Evolutionary conservation across 768 basidiomycete genomes (phyloP), one percentile per base, ranked within the genome.

Genomic region (Lactarius vividus): DNA sequence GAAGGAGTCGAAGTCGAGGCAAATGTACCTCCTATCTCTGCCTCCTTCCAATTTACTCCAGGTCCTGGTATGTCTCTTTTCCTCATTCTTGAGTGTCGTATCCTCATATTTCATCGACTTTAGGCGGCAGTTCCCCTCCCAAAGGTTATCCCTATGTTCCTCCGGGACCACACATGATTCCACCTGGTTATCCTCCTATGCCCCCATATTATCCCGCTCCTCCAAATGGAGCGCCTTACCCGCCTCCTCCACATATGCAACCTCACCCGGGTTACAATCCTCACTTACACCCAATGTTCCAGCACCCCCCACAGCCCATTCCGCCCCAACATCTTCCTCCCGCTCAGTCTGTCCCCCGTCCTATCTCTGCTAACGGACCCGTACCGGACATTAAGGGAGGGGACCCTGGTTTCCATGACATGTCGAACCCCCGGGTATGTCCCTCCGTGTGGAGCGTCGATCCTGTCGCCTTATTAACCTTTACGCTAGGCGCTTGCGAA

Each of bases 361-460:
- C 72, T 7, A 66, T 73, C 35, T 71, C 74, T 18, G 71, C 76
- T 28, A 72, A 52, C 39, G 67, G 49, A 40, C 69, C 23, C 70
- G 76, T 56, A 31, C 52, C 52, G 4, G 77, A 83, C 62, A 83
- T 86, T 71, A 89, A 86, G 73, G 91, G 90, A 58, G 85, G 87
- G 69, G 92, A 94, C 73, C 92, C 92, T 4, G 84, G 88, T 66
- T 83, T 86, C 7, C 87, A 91, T 69, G 90, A 94, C 75, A 83
- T 93, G 81, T 88, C 90, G 58, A 86, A 83, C 73, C 83, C 88
- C 8, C 84, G 84, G 69, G 85, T 84, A 70, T 55, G 76, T 73
- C 55, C 8, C 53, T 31, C 6, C 5, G 16, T 29, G 33, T 7
- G 13, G 37, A 13, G 9, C 10, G 35, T 2, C 16, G 31, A 33